Evolutionary conservation across 2,329 filamentous ascomycete genomes (phyloP), one percentile per base, ranked within the genome.

Genomic region (Seiridium unicorne): DNA sequence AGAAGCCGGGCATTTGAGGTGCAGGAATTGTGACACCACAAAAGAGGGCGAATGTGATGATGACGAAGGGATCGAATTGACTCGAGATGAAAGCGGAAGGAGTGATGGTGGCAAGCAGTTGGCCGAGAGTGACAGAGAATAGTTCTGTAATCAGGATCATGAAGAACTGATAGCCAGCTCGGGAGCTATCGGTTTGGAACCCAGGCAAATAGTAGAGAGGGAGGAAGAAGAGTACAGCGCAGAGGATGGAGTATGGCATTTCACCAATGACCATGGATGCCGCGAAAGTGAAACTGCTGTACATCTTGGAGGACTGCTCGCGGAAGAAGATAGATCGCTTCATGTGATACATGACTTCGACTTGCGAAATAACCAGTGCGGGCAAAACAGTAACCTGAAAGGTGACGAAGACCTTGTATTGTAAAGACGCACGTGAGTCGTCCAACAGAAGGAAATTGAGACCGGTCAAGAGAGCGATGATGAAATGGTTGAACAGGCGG

Each of bases 371-470:
- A 72, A 96, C 92, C 36, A 96, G 81, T 1, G 91, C 90, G 0
- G 92, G 92, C 34, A 97, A 81, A 31, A 96, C 90, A 0, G 91
- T 92, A 56, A 93, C 86, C 73, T 96, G 92, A 84, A 97, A 97
- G 73, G 95, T 91, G 74, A 94, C 86, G 74, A 97, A 97, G 63
- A 97, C 84, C 62, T 89, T 88, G 79, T 95, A 91, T 74, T 97
- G 93, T 4, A 97, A 82, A 1, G 89, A 91, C 1, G 88, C 78
- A 8, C 89, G 85, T 2, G 89, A 92, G 68, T 93, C 77, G 70
- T 94, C 88, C 7, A 96, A 84, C 62, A 92, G 84, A 53, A 96
- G 79, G 73, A 90, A 97, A 40, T 89, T 89, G 10, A 96, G 81
- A 66, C 93, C 93, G 0, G 89, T 92, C 59, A 96, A 77, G 11